These are phyloP conservation scores for Platanthera guangdongensis DNA, from an alignment of 106 monocot species.

Conservation along the genomic window DNA sequence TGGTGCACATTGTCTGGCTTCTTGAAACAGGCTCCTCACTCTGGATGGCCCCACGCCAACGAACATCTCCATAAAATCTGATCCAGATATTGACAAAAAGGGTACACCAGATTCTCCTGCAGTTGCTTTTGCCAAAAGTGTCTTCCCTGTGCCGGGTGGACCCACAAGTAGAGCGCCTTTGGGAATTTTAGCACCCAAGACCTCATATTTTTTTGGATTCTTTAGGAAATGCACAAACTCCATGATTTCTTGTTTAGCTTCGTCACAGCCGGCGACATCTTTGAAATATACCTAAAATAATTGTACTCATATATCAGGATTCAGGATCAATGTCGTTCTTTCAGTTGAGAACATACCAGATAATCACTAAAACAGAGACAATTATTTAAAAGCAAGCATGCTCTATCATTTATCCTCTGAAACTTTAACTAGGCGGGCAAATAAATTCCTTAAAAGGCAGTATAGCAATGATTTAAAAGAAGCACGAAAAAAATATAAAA, in stretches of 20 bases:
- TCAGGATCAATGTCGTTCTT: background rate
- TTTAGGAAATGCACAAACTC: conserved; percentile 96
- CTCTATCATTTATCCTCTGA: background rate
- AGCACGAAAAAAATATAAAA: background rate
- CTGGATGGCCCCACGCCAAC: conserved; percentile 96
- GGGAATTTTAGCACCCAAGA: conserved; percentile 91
- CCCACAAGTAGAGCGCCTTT: conserved; percentile 99
- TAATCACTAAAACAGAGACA: background rate
- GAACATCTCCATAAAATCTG: conserved; percentile 99
- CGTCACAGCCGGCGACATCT: conserved; percentile 98
- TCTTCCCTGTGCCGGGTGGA: conserved; percentile 96
- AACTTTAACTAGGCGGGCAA: background rate
- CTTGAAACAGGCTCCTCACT: conserved; percentile 85
- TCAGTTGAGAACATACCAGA: background rate
- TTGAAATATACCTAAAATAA: conserved; percentile 68
- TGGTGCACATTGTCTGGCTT: conserved; percentile 86
- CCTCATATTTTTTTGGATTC: conserved; percentile 98
- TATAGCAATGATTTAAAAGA: background rate
- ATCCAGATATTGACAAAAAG: conserved; percentile 94
- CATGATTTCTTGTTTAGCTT: conserved; percentile 99
- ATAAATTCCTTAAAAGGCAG: background rate
- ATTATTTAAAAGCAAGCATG: background rate
- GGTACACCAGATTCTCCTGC: conserved; percentile 96
- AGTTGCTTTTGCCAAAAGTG: conserved; percentile 96
- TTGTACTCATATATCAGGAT: background rate